Conservation (phyloP, 2,329 filamentous ascomycete species). For the Aspergillus niger region DNA sequence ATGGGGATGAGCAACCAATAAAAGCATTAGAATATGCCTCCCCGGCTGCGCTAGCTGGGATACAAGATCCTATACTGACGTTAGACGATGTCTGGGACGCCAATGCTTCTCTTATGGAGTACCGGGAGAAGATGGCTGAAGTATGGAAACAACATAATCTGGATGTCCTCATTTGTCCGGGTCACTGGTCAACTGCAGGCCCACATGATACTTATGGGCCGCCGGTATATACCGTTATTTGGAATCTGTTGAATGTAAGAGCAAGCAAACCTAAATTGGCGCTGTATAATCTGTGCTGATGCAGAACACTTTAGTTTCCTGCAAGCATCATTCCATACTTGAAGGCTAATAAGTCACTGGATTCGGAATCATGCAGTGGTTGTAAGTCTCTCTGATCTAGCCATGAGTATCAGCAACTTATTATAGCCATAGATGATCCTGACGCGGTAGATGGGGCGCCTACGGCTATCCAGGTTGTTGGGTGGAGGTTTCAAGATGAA, state of each 20-base stretch:
- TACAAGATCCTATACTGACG: background rate
- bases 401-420: background rate
- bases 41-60: background rate
- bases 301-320: background rate
- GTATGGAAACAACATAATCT: background rate
- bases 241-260: background rate
- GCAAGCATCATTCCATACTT: background rate
- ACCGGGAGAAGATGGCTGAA: background rate
- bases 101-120: background rate
- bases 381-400: background rate
- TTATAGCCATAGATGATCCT: background rate
- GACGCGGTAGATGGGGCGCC: background rate
- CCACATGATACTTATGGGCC: constrained; percentile 3
- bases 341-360: background rate
- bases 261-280: background rate
- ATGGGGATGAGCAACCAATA: background rate
- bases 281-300: background rate
- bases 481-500: background rate
- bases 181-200: background rate
- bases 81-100: background rate
- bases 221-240: background rate
- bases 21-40: background rate
- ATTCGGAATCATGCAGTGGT: background rate
- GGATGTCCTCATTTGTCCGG: background rate
- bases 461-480: constrained; percentile 1